Evolutionary conservation across 257 asterid genomes (phyloP).

Genomic region (Osmanthus fragrans): DNA sequence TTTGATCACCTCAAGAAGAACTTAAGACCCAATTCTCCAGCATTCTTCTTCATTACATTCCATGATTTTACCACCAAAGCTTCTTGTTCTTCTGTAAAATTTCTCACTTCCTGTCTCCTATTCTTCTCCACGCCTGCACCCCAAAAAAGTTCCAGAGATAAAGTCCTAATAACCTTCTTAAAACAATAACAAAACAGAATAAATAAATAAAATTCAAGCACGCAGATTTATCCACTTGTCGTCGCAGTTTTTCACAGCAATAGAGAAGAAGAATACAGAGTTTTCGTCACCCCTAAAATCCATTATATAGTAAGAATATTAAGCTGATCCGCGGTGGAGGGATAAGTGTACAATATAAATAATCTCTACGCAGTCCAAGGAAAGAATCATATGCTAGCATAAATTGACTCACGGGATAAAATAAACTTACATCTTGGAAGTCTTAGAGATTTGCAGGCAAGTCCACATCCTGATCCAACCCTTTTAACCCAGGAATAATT

Average conservation of each 20-base stretch:
- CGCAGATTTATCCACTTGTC: not conserved
- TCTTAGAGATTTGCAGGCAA: slow-evolving; percentile 14
- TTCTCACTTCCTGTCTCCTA: slow-evolving; percentile 20
- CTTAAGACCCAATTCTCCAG: slow-evolving; percentile 86
- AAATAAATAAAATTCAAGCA: not conserved
- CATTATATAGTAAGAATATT: not conserved
- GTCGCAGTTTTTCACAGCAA: not conserved
- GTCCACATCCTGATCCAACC: not conserved
- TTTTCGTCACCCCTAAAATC: too few relatives aligned
- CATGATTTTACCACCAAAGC: slow-evolving; percentile 13
- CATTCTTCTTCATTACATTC: slow-evolving; percentile 66
- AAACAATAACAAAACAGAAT: not conserved
- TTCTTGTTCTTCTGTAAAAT: slow-evolving; percentile 63
- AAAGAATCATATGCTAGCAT: not conserved
- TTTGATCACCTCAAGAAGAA: slow-evolving; percentile 59
- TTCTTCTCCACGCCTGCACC: slow-evolving; percentile 34
- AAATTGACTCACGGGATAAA: not conserved
- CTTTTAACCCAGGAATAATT: slow-evolving; percentile 24
- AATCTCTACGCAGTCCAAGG: not conserved
- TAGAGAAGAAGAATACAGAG: not conserved
- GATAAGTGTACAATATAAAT: not conserved
- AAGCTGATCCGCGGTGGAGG: not conserved
- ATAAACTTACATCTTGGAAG: slow-evolving; percentile 24
- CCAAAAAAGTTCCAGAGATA: not conserved
- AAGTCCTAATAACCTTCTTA: not conserved